Percentiles rank a stretch among this genome's conserved stretches.
Conservation (phyloP, 2,329 filamentous ascomycete genomes). For the Lasiodiplodia gonubiensis region DNA sequence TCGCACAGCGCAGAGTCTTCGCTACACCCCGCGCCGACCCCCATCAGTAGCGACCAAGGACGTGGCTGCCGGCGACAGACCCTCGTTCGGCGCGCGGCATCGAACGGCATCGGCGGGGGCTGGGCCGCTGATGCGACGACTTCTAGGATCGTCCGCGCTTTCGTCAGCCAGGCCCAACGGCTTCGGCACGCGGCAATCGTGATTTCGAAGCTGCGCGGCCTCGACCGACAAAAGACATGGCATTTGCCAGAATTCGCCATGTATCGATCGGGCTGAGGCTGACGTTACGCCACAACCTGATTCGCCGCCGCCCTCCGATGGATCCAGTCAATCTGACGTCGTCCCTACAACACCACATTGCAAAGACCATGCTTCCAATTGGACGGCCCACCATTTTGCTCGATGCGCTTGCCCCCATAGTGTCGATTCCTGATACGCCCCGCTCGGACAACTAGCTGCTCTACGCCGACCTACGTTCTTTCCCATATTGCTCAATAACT, state of each 20-base stretch:
- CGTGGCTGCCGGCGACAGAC: not conserved
- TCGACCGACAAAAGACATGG: conserved; percentile 5
- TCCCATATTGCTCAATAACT: conserved; percentile 17
- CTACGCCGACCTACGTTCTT: not conserved
- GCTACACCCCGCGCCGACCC: not conserved
- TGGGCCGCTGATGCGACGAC: not conserved
- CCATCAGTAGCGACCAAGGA: not conserved
- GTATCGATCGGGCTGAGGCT: not conserved
- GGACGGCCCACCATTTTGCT: not conserved
- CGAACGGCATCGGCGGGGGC: not conserved
- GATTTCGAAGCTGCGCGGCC: conserved; percentile 8
- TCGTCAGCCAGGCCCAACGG: not conserved
- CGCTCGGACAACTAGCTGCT: not conserved
- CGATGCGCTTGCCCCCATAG: not conserved
- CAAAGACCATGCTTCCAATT: not conserved
- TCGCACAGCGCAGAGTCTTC: too few species aligned
- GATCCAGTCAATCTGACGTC: conserved; percentile 14
- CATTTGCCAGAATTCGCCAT: conserved; percentile 6
- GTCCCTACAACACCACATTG: conserved; percentile 6
- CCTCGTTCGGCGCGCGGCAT: not conserved
- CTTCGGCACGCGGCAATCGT: not conserved
- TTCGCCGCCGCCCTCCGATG: not conserved
- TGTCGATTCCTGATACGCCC: not conserved
- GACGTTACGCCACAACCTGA: not conserved
- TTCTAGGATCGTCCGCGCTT: not conserved